These are phyloP conservation scores for Tylopilus felleus DNA, from an alignment of 768 basidiomycete species.

Conservation along the genomic window DNA sequence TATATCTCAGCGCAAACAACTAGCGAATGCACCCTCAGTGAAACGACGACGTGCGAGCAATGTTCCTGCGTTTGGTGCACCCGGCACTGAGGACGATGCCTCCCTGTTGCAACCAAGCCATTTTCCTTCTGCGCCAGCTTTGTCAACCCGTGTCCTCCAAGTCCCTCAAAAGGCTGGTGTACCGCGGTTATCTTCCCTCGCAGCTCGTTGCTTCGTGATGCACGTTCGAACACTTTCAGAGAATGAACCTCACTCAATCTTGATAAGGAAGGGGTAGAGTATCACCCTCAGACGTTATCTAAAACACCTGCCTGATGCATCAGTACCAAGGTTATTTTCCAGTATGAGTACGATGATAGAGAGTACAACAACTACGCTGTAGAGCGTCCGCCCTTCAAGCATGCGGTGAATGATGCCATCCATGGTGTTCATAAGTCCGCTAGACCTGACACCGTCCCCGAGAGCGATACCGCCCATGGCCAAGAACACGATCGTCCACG, in stretches of 20 bases:
- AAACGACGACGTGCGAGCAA: conserved; percentile 18
- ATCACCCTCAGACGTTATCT: conserved; percentile 40
- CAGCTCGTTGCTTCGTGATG: conserved; percentile 49
- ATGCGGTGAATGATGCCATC: conserved; percentile 57
- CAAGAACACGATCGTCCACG: conserved; percentile 93
- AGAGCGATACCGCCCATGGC: conserved; percentile 98
- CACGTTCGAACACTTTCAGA: conserved; percentile 41
- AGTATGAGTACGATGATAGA: conserved; percentile 66
- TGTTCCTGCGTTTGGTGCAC: conserved; percentile 38
- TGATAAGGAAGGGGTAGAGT: too few relatives aligned
- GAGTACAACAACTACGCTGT: conserved; percentile 68
- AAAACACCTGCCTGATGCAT: conserved; percentile 47
- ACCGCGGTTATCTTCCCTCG: conserved; percentile 47
- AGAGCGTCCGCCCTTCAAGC: conserved; percentile 60
- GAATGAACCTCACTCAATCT: conserved; percentile 34
- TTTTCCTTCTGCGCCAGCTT: conserved; percentile 48
- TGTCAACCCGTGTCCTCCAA: conserved; percentile 47
- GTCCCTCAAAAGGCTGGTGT: conserved; percentile 29
- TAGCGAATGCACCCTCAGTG: neutral
- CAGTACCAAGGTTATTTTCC: conserved; percentile 49
- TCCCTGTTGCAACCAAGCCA: conserved; percentile 34
- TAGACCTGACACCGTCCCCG: conserved; percentile 88
- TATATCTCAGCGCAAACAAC: too few relatives aligned
- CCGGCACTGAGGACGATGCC: conserved; percentile 44
- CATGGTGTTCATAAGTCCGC: conserved; percentile 81